These are phyloP conservation scores for Phytopythium montanum DNA, from an alignment of 352 stramenopile species.

Conservation along the genomic window DNA sequence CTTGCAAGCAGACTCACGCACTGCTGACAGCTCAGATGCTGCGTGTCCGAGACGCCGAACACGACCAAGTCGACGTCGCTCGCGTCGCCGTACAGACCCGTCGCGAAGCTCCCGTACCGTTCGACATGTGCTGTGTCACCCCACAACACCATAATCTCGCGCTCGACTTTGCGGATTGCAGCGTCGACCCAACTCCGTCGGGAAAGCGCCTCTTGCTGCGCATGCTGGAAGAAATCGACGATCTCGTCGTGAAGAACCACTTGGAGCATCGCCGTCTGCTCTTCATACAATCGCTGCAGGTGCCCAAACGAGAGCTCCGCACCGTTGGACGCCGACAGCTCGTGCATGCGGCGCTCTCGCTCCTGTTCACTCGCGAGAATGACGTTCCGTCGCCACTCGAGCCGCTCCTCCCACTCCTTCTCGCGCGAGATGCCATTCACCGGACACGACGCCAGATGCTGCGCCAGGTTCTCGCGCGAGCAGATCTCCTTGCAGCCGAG, in stretches of 20 bases:
- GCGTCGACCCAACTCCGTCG: constrained; percentile 38
- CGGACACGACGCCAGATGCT: constrained; percentile 60
- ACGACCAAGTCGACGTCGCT: constrained; percentile 84
- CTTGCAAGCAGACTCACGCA: constrained; percentile 39
- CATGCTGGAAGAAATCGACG: constrained; percentile 47
- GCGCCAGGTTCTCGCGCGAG: constrained; percentile 58
- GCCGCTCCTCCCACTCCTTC: constrained; percentile 73
- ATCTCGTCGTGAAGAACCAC: constrained; percentile 80
- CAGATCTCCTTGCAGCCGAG: constrained; percentile 81
- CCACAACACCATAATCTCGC: constrained; percentile 46
- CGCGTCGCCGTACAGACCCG: constrained; percentile 48
- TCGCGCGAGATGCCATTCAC: constrained; percentile 69
- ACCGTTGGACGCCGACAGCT: constrained; percentile 20
- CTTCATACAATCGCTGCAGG: constrained; percentile 76
- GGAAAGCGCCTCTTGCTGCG: constrained; percentile 31
- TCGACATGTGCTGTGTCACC: constrained; percentile 46
- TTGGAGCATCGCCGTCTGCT: constrained; percentile 76
- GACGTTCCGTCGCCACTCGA: constrained; percentile 61
- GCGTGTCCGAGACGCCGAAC: constrained; percentile 53
- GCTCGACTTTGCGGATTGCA: constrained; percentile 44
- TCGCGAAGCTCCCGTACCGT: constrained; percentile 74
- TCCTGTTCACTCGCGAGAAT: constrained; percentile 75
- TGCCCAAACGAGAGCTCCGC: constrained; percentile 54
- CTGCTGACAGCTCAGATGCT: constrained; percentile 43
- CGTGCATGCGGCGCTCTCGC: constrained; percentile 61